Percentiles rank a stretch among this genome's conserved stretches.
Conservation (phyloP, 805 yeast species). For the Myxozyma kluyveri region DNA sequence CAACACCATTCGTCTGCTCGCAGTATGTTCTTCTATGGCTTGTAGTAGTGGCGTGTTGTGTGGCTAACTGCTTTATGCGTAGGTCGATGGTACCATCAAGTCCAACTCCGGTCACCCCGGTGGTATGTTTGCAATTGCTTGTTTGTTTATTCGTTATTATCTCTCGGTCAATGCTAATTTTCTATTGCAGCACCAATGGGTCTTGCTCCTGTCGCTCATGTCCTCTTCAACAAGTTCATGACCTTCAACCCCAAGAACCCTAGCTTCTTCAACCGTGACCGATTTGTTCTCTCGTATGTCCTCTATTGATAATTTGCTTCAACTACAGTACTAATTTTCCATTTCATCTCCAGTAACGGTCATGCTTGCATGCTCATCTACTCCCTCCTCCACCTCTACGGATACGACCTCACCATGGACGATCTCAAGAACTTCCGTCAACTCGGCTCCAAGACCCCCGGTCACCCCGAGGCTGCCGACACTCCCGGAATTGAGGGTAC, state of each 20-base stretch:
- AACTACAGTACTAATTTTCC: neutral
- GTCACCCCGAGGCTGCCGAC: constrained; percentile 88
- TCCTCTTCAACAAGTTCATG: constrained; percentile 69
- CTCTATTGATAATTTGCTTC: neutral
- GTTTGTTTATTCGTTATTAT: neutral
- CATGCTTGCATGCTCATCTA: constrained; percentile 92
- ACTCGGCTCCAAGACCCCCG: constrained; percentile 87
- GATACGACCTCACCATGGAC: constrained; percentile 74
- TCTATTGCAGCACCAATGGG: constrained; percentile 80
- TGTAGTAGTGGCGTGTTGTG: no score
- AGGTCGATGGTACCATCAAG: constrained; percentile 76
- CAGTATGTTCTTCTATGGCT: constrained; percentile 44
- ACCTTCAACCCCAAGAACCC: constrained; percentile 89
- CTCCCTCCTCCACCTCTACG: constrained; percentile 78
- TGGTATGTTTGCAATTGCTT: constrained; percentile 29
- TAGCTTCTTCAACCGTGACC: constrained; percentile 89
- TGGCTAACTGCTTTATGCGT: no score
- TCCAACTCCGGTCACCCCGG: constrained; percentile 99
- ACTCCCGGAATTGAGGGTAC: constrained; percentile 84
- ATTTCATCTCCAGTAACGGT: constrained; percentile 54
- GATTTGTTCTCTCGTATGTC: constrained; percentile 72
- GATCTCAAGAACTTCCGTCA: constrained; percentile 91
- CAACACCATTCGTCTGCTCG: constrained; percentile 81
- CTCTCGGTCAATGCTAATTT: no score
- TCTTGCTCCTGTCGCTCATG: constrained; percentile 93